Base-by-base conservation (phyloP, 225 moss, liverwort and hornwort genomes). In the Pseudisothecium myosuroides region DNA sequence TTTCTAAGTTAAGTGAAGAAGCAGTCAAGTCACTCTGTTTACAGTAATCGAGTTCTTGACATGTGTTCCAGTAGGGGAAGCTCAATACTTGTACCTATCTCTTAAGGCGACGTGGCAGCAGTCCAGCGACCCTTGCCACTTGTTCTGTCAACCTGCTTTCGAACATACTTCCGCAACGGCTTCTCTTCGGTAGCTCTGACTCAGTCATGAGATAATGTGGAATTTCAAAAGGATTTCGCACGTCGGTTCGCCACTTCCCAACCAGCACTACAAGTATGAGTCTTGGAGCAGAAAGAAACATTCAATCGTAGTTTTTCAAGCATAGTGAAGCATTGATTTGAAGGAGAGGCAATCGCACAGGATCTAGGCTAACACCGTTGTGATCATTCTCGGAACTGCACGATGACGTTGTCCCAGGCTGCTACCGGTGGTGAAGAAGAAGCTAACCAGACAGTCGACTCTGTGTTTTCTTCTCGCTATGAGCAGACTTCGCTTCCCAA, bases 391-490 rank as follows among this genome's bases (percentile, higher is more conserved):
- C 59, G 78, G 67, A 82, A 27, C 82, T 92, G 85, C 88, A 86
- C 61, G 84, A 93, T 92, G 92, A 89, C 92, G 84, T 86, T 93
- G 87, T 87, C 92, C 6, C 85, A 67, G 41, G 29, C 90, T 6
- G 14, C 32, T 28, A 0, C 47, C 50, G 75, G 50, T 52, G 55
- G 63, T 28, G 93, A 13, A 58, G 89, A 15, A 34, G 65, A 12
- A 45, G 66, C 41, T 24, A 59, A 37, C 39, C 81, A 92, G 80
- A 50, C 63, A 37, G 68, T 83, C 60, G 93, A 93, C 68, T 92
- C 93, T 8, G 92, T 93, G 61, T 93, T 76, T n/a, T 85, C 93
- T 59, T 93, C 93, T 61, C 93, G 86, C 85, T 90, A 93, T 71
- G 89, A 59, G 67, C 92, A 93, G 75, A 47, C 78, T 43, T 34